Evolutionary conservation across 1,139 yeast genomes (phyloP).

Genomic region (Pneumocystis oryctolagi): DNA sequence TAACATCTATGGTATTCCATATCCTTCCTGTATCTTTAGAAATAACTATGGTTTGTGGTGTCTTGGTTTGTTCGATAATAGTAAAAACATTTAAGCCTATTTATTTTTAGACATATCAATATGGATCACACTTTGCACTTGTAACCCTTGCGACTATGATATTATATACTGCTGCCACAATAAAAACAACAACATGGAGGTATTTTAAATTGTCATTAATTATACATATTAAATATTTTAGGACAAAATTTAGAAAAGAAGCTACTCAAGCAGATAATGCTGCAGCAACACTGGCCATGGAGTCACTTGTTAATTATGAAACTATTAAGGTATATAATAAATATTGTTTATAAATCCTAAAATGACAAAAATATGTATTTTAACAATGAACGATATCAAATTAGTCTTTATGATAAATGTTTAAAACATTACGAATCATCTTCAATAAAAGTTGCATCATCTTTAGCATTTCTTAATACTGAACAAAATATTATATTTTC

Average conservation of each 20-base stretch:
- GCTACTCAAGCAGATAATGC: conserved; percentile 91
- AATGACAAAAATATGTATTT: conserved; percentile 46
- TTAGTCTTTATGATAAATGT: conserved; percentile 65
- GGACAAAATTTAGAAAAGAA: conserved; percentile 76
- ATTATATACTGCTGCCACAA: conserved; percentile 73
- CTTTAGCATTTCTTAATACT: conserved; percentile 72
- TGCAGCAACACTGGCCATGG: conserved; percentile 89
- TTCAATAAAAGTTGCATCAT: conserved; percentile 77
- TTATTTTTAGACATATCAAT: conserved; percentile 48
- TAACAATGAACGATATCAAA: conserved; percentile 72
- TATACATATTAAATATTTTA: background rate
- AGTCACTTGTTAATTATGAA: conserved; percentile 84
- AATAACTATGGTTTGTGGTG: conserved; percentile 83
- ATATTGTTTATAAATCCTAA: background rate
- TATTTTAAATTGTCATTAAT: background rate
- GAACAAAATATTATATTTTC: conserved; percentile 90
- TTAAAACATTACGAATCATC: conserved; percentile 64
- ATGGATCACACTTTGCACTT: conserved; percentile 78
- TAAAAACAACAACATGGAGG: conserved; percentile 83
- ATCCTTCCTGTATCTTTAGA: conserved; percentile 86
- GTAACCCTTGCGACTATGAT: conserved; percentile 79
- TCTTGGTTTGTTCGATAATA: conserved; percentile 28
- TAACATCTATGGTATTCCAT: conserved; percentile 93
- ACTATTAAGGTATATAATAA: conserved; percentile 43
- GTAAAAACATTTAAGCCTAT: background rate